Base-by-base conservation (phyloP, 2,329 filamentous ascomycete species). In the Fusarium stilboides region DNA sequence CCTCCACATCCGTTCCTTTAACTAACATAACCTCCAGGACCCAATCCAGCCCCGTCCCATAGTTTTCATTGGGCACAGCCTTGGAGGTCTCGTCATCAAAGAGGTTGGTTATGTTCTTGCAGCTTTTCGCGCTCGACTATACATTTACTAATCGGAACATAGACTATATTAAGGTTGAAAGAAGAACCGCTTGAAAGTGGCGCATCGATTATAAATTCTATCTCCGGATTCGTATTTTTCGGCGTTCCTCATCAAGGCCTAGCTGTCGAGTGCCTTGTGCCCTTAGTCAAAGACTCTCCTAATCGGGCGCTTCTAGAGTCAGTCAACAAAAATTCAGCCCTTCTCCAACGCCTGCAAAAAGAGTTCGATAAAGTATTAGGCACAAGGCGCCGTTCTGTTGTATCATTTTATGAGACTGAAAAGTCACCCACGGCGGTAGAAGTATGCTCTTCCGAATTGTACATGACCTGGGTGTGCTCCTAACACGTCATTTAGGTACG, bases 321-420 rank as follows among this genome's bases (percentile, higher is more conserved):
- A 0, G 28, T 61, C 0, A 43, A 31, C 6, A 44, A 33, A 19
- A 61, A 61, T 0, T 61, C 57, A 0, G 4, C 40, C 0, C 51
- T 59, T 28, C 56, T 59, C 0, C 10, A 20, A 1, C 56, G n/a
- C 1, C 20, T 57, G 1, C 19, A 58, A 0, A 36, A 0, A 0
- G 44, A 15, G 0, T 61, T 61, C 2, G 5, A 1, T 2, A 26
- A 13, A 5, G 10, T 12, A 8, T 19, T 17, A 2, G n/a, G n/a
- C 2, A 1, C 14, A 0, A 40, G 5, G 1, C 0, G 8, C 12
- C 2, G 22, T 8, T 5, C 1, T 20, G 9, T 58, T 1, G 10
- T 61, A 2, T 33, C 53, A 1, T 61, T 61, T 4, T 61, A 61
- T 3, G 53, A 61, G 5, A 61, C 53, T 0, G 9, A 61, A 5